Percentiles rank a stretch among this genome's conserved stretches.
Evolutionary conservation across 2,329 filamentous ascomycete genomes (phyloP).

Genomic region (Aureobasidium musti): DNA sequence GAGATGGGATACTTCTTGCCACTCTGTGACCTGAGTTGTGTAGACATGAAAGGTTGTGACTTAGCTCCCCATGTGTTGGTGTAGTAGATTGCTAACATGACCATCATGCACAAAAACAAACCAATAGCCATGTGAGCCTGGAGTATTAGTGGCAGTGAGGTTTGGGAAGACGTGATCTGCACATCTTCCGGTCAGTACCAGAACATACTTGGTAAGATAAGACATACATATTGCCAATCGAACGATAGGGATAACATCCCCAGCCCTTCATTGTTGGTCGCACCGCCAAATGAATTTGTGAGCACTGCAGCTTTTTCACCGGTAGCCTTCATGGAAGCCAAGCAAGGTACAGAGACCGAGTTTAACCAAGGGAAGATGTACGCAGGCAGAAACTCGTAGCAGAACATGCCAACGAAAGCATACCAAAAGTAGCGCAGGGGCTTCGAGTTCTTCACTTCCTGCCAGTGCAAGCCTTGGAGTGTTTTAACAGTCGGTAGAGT

Average conservation of each 20-base stretch:
- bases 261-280: conserved; percentile 56
- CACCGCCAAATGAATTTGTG: conserved; percentile 56
- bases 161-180: conserved; percentile 56
- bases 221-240: conserved; percentile 54
- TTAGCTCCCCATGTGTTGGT: conserved; percentile 52
- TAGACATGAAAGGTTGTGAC: conserved; percentile 59
- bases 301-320: conserved; percentile 49
- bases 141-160: conserved; percentile 56
- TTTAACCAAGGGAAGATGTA: conserved; percentile 61
- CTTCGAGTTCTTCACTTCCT: conserved; percentile 53
- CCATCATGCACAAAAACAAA: conserved; percentile 52
- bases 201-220: too few species aligned
- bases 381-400: conserved; percentile 57
- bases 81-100: conserved; percentile 58
- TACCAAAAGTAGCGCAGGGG: conserved; percentile 58
- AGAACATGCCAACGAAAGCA: conserved; percentile 51
- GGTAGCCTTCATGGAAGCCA: conserved; percentile 56
- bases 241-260: conserved; percentile 54
- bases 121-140: conserved; percentile 50
- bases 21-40: conserved; percentile 46
- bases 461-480: conserved; percentile 59
- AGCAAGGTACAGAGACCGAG: conserved; percentile 56
- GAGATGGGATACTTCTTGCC: conserved; percentile 47
- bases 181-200: conserved; percentile 17
- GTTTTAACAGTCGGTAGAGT: conserved; percentile 57